Evolutionary conservation across 2,329 filamentous ascomycete species (phyloP).

Genomic region (Xylariaceae sp.): DNA sequence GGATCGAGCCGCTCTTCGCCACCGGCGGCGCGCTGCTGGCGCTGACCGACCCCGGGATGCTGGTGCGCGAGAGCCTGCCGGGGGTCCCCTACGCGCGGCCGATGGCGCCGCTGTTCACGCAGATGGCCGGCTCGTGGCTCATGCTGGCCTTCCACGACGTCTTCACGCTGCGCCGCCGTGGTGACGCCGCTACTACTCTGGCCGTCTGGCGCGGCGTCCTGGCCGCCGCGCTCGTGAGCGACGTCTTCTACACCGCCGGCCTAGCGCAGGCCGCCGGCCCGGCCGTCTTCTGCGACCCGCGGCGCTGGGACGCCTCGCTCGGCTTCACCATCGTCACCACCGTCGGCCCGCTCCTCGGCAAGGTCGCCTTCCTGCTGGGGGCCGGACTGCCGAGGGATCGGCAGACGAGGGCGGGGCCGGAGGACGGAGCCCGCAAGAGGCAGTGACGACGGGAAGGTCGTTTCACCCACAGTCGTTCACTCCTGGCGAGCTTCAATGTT

Average conservation of each 20-base stretch:
- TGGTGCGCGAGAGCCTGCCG: constrained; percentile 7
- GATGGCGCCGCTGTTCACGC: constrained; percentile 12
- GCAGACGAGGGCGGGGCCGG: neutral
- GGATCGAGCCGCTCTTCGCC: constrained; percentile 13
- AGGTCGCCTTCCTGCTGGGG: constrained; percentile 13
- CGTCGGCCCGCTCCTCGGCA: constrained; percentile 11
- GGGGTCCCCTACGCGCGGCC: constrained; percentile 10
- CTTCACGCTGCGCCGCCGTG: constrained; percentile 9
- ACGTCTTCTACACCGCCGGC: constrained; percentile 12
- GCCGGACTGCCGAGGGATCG: constrained; percentile 7
- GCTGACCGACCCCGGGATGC: constrained; percentile 8
- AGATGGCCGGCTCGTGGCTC: constrained; percentile 15
- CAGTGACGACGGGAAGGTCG: too few relatives aligned
- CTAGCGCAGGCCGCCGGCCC: constrained; percentile 12
- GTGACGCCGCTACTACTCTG: constrained; percentile 4
- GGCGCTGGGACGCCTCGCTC: constrained; percentile 8
- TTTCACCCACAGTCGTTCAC: too few relatives aligned
- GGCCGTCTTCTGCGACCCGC: constrained; percentile 9
- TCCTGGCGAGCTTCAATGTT: too few relatives aligned
- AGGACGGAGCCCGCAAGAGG: constrained; percentile 5
- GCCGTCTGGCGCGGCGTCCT: constrained; percentile 13
- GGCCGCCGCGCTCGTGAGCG: constrained; percentile 13
- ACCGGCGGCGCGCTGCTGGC: constrained; percentile 10
- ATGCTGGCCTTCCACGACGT: constrained; percentile 15
- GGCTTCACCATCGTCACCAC: constrained; percentile 10